Conservation (phyloP, 805 yeast genomes). For the Kluyveromyces siamensis region DNA sequence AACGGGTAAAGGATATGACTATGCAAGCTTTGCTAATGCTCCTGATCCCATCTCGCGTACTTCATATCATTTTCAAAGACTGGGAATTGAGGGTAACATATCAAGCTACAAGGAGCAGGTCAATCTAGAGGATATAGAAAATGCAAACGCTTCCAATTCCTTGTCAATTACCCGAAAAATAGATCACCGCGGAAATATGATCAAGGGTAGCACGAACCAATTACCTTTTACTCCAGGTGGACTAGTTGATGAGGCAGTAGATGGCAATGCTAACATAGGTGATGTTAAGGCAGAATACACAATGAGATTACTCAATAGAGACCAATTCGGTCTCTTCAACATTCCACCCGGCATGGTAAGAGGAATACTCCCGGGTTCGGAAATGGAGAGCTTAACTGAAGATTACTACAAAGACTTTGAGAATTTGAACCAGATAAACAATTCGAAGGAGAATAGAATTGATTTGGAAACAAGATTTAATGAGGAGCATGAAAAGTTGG, state of each 20-base stretch:
- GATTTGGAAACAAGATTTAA: slow-evolving; percentile 31
- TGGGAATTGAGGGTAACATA: slow-evolving; percentile 70
- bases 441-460: slow-evolving; percentile 25
- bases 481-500: slow-evolving; percentile 5
- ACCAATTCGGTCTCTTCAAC: slow-evolving; percentile 68
- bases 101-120: slow-evolving; percentile 53
- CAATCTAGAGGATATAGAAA: slow-evolving; percentile 35
- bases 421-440: slow-evolving; percentile 24
- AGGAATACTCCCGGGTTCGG: slow-evolving; percentile 40
- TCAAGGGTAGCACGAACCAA: slow-evolving; percentile 62
- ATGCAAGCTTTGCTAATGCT: slow-evolving; percentile 39
- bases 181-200: slow-evolving; percentile 49
- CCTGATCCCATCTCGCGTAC: slow-evolving; percentile 63
- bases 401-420: slow-evolving; percentile 14
- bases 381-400: slow-evolving; percentile 1
- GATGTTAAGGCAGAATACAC: slow-evolving; percentile 16
- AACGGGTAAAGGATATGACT: slow-evolving; percentile 16
- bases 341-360: slow-evolving; percentile 74
- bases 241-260: slow-evolving; percentile 26
- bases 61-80: slow-evolving; percentile 55
- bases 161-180: slow-evolving; percentile 63
- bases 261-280: slow-evolving; percentile 11
- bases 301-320: slow-evolving; percentile 46
- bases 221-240: slow-evolving; percentile 96
- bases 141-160: slow-evolving; percentile 57